Base-by-base conservation (phyloP, 116 monocot genomes). In the Zostera marina region DNA sequence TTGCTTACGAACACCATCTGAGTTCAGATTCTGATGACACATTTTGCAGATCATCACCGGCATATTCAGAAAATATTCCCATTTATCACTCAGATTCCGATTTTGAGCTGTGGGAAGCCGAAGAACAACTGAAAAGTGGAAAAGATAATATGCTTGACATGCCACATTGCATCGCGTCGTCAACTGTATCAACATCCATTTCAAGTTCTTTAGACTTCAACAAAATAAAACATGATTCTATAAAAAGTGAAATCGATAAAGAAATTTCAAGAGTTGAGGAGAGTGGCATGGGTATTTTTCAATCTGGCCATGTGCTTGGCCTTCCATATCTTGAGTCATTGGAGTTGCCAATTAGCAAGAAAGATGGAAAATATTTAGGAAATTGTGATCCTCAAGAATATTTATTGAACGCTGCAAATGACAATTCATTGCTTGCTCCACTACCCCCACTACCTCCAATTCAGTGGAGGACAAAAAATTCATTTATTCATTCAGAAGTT, bases 1-100 rank as follows among this genome's bases (percentile, higher is more conserved):
- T 56, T 54, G 22, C 63, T 84, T 67, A 62, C 42, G 19, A 58
- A 56, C 59, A 51, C 42, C 71, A 69, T 44, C 62, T 48, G 68
- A 68, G 66, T 48, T 84, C 84, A 32, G 91, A 99, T 46, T 91
- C 91, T 13, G 91, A 91, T 67, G 99, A 99, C 60, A 87, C 91
- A 23, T 91, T 91, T 58, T 77, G 74, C 55, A 69, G 68, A 68
- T 99, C 99, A 20, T 77, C 63, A 63, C 71, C 70, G 42, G 79
- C 75, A 79, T 75, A 79, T 63, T 81, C 83, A 24, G 87, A 99
- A 60, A 80, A 81, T 64, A 53, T 73, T 61, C 47, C 67, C 14
- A 77, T 78, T 52, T 76, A 69, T 42, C 69, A 52, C 9, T 80
- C 84, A 49, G 75, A 81, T 60, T 91, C 91, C 44, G 76, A 87